Conservation (phyloP, 1,284 basidiomycete genomes). For the Cryptococcus wingfieldii region DNA sequence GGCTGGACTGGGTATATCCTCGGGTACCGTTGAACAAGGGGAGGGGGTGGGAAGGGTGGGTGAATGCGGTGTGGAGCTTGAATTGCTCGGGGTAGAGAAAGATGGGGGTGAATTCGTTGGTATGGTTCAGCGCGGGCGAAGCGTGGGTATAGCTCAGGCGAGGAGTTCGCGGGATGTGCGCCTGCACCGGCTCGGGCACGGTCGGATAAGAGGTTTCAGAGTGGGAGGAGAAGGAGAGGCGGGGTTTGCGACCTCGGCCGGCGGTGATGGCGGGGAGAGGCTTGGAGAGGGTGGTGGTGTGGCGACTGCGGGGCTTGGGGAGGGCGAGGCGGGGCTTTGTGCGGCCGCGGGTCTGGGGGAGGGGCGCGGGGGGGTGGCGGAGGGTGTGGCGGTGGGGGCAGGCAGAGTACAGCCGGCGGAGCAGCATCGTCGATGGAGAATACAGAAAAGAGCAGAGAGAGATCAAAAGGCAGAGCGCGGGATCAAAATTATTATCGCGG, state of each 20-base stretch:
- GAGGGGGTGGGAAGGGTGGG: conserved; percentile 32
- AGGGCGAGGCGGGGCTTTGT: conserved; percentile 8
- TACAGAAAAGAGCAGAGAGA: background rate
- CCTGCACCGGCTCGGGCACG: background rate
- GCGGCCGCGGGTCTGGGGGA: conserved; percentile 9
- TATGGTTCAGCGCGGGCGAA: conserved; percentile 3
- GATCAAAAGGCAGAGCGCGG: background rate
- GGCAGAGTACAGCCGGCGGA: conserved; percentile 33
- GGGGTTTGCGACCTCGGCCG: background rate
- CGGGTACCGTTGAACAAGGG: conserved; percentile 28
- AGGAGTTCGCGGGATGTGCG: conserved; percentile 2
- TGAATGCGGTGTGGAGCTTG: conserved; percentile 31
- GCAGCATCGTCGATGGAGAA: conserved; percentile 19
- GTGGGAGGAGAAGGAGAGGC: background rate
- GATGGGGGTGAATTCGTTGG: conserved; percentile 20
- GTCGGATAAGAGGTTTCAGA: background rate
- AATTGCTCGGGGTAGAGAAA: conserved; percentile 24
- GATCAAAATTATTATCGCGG: background rate
- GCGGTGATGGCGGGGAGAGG: background rate
- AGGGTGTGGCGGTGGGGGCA: conserved; percentile 6
- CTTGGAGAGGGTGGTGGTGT: background rate
- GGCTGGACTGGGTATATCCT: conserved; percentile 13
- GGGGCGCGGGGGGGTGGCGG: background rate
- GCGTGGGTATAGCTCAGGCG: conserved; percentile 13
- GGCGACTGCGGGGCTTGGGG: background rate